A percentile compares a stretch with the other conserved stretches of the same genome.
Conservation (phyloP, 257 asterid species). For the Solanum stenotomum region DNA sequence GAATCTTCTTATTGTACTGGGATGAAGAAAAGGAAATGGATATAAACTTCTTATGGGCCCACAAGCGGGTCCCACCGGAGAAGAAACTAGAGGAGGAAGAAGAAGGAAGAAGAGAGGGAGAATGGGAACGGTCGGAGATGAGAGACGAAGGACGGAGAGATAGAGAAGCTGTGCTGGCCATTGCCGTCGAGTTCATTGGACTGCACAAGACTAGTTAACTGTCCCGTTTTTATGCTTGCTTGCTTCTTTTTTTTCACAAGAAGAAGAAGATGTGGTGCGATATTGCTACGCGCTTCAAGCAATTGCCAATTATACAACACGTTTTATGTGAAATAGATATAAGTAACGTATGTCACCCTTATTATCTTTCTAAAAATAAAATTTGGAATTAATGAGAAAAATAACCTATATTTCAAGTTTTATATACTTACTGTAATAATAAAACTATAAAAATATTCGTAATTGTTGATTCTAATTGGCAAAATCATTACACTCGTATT, state of each 20-base stretch:
- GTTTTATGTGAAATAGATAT: background rate
- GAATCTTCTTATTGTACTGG: constrained; percentile 42
- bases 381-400: background rate
- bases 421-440: background rate
- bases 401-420: background rate
- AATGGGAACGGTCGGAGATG: background rate
- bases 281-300: background rate
- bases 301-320: background rate
- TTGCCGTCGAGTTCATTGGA: constrained; percentile 27
- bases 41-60: constrained; percentile 32
- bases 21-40: constrained; percentile 39
- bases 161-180: constrained; percentile 35
- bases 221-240: constrained; percentile 21
- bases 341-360: background rate
- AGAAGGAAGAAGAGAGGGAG: constrained; percentile 13
- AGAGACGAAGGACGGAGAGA: constrained; percentile 14
- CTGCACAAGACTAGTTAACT: background rate
- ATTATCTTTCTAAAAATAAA: background rate
- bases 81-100: constrained; percentile 47
- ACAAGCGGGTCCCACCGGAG: constrained; percentile 34
- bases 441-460: background rate
- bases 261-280: background rate
- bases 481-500: background rate
- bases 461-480: background rate
- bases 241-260: background rate